phyloP scores from a whole-genome alignment of 1,139 yeast species.

The Ashbya aceris region DNA sequence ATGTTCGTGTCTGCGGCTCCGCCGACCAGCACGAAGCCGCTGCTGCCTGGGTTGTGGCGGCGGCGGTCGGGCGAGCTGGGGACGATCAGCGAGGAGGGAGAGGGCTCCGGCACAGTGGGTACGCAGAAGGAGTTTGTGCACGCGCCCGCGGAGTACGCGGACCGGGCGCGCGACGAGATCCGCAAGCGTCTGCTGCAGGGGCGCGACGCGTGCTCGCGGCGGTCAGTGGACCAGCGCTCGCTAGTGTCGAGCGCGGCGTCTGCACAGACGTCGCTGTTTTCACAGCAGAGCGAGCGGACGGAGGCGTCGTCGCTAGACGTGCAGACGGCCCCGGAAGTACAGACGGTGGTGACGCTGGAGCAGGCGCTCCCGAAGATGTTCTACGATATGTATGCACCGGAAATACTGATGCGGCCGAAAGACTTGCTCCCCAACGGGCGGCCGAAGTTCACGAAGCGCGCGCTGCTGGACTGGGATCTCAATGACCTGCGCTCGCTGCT shows the following conservation, averaged over 20 bases:
- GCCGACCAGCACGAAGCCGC: slow-evolving; percentile 20
- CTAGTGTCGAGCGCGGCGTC: background rate
- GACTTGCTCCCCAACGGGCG: slow-evolving; percentile 41
- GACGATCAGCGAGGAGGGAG: slow-evolving; percentile 6
- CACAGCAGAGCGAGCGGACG: background rate
- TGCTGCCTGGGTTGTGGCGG: slow-evolving; percentile 17
- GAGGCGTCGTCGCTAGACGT: background rate
- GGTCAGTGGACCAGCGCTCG: background rate
- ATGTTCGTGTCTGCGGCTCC: slow-evolving; percentile 30
- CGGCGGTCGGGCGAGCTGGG: slow-evolving; percentile 9
- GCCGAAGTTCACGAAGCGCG: slow-evolving; percentile 51
- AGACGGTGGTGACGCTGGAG: slow-evolving; percentile 23
- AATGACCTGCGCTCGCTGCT: slow-evolving; percentile 56
- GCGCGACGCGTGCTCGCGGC: background rate
- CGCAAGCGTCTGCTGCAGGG: slow-evolving; percentile 25
- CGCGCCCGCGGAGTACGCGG: slow-evolving; percentile 34
- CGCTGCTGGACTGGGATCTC: slow-evolving; percentile 52
- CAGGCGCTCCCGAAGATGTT: slow-evolving; percentile 42
- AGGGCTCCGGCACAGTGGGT: background rate
- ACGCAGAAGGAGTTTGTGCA: slow-evolving; percentile 23
- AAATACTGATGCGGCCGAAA: slow-evolving; percentile 35
- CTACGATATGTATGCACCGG: slow-evolving; percentile 47
- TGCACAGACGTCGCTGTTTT: background rate
- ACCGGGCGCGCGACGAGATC: slow-evolving; percentile 35
- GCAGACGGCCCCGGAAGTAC: slow-evolving; percentile 1